phyloP scores from a whole-genome alignment of 192 early-diverging fungal genomes.

The Obelidium mucronatum region DNA sequence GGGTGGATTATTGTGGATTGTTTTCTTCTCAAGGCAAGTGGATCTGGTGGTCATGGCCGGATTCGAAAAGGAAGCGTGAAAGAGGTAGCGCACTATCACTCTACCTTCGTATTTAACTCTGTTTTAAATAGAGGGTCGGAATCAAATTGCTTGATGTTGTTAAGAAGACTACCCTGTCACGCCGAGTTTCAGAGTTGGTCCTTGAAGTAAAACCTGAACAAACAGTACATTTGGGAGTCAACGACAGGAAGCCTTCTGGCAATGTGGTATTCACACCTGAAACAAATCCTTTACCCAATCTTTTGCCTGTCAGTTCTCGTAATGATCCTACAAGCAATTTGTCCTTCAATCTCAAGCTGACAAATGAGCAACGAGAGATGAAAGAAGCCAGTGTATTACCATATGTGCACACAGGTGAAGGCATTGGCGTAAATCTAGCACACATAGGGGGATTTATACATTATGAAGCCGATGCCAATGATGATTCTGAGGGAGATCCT shows the following conservation, averaged over 20 bases:
- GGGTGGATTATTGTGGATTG: constrained; percentile 16
- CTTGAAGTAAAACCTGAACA: too few relatives aligned
- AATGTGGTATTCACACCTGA: too few relatives aligned
- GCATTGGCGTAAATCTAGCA: neutral
- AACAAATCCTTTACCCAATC: too few relatives aligned
- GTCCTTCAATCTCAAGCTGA: constrained; percentile 84
- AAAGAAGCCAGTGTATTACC: constrained; percentile 81
- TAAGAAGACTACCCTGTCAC: too few relatives aligned
- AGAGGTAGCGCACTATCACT: too few relatives aligned
- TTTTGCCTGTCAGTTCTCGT: neutral
- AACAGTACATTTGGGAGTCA: too few relatives aligned
- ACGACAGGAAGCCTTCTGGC: too few relatives aligned
- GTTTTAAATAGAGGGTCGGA: too few relatives aligned
- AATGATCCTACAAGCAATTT: constrained; percentile 78
- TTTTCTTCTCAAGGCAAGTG: neutral
- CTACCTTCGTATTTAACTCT: too few relatives aligned
- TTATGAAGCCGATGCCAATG: constrained; percentile 85
- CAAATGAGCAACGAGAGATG: constrained; percentile 80
- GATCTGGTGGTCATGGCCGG: neutral
- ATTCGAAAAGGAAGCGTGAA: constrained; percentile 18
- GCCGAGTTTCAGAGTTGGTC: too few relatives aligned
- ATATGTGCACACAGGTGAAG: constrained; percentile 71
- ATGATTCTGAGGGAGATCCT: constrained; percentile 87
- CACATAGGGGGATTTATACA: constrained; percentile 64
- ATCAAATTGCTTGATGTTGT: too few relatives aligned